A percentile compares a stretch with the other conserved stretches of the same genome.
Evolutionary conservation across 768 basidiomycete species (phyloP).

Genomic region (Tulasnella calospora): DNA sequence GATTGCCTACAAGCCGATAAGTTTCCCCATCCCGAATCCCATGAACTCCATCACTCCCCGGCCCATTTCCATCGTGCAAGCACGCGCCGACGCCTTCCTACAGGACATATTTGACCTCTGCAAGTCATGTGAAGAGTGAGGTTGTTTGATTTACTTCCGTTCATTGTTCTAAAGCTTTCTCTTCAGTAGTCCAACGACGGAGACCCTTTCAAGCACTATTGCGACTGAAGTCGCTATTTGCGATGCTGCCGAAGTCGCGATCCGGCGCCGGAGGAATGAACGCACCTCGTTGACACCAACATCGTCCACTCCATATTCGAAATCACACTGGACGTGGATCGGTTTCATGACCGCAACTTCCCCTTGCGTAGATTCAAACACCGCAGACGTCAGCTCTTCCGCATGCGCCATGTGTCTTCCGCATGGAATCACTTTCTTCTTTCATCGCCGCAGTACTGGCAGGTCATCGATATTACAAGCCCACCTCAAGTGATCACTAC

Average conservation of each 20-base stretch:
- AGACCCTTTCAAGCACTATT: no score
- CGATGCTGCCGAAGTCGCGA: no score
- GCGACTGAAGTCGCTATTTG: no score
- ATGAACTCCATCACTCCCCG: no score
- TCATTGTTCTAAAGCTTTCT: not conserved
- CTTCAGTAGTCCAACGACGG: no score
- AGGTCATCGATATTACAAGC: not conserved
- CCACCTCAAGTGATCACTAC: no score
- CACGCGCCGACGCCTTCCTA: not conserved
- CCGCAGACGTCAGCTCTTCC: not conserved
- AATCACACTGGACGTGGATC: no score
- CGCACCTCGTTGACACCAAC: no score
- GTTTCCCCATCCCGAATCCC: no score
- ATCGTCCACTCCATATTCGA: no score
- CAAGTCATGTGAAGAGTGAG: not conserved
- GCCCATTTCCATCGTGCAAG: not conserved
- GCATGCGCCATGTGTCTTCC: not conserved
- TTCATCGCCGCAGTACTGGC: not conserved
- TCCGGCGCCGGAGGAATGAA: no score
- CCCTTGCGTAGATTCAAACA: not conserved
- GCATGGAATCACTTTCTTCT: not conserved
- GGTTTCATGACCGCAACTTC: not conserved
- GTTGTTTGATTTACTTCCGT: not conserved
- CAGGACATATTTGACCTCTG: not conserved
- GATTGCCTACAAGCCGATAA: no score